Evolutionary conservation across 1,284 basidiomycete genomes (phyloP).

Genomic region (Ganoderma lucidum): DNA sequence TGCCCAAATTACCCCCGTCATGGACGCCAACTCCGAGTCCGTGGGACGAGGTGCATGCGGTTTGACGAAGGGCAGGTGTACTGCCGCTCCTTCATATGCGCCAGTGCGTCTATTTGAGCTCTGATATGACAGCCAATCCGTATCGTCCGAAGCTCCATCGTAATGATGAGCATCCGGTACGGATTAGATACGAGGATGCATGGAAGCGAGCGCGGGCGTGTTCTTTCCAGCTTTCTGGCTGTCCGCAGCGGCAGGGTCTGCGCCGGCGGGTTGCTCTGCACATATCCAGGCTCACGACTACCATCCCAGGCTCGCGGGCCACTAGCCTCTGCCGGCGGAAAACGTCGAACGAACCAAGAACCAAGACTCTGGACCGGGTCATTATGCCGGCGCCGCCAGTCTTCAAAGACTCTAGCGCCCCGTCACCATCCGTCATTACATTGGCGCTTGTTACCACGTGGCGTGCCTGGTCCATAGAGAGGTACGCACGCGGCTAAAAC

Average conservation of each 20-base stretch:
- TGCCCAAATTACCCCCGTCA: not conserved
- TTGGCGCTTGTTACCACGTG: not conserved
- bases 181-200: not conserved
- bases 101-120: not conserved
- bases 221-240: not conserved
- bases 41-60: not conserved
- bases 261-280: not conserved
- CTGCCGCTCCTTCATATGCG: not conserved
- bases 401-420: not conserved
- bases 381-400: not conserved
- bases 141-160: not conserved
- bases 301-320: not conserved
- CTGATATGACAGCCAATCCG: not conserved
- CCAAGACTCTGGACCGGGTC: not conserved
- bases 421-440: not conserved
- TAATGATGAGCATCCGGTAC: not conserved
- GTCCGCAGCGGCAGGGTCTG: not conserved
- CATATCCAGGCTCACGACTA: not conserved
- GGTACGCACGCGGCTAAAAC: no score
- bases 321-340: not conserved
- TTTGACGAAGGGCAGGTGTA: not conserved
- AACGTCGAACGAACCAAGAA: no score
- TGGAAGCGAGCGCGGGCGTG: not conserved
- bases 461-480: not conserved
- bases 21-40: not conserved